Conservation (phyloP, 1,284 basidiomycete genomes). For the Austroboletus novae-zelandiae region DNA sequence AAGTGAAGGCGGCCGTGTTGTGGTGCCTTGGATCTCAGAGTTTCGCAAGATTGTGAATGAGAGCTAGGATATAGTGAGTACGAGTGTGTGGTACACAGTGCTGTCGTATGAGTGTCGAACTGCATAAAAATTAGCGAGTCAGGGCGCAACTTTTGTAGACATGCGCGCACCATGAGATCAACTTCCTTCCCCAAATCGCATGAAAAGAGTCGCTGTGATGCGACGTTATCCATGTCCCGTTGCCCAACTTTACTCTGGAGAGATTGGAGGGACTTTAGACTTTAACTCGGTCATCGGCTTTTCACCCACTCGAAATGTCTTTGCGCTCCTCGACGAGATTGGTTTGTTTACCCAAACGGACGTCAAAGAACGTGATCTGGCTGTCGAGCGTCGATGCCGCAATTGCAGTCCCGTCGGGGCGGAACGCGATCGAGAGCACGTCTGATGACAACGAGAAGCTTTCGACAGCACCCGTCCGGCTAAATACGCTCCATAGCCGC, state of each 20-base stretch:
- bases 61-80: too few relatives aligned
- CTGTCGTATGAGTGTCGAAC: too few relatives aligned
- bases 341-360: conserved; percentile 80
- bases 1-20: conserved; percentile 38
- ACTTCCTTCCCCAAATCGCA: too few relatives aligned
- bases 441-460: conserved; percentile 84
- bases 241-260: too few relatives aligned
- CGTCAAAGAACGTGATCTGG: conserved; percentile 90
- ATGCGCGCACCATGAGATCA: too few relatives aligned
- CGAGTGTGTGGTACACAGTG: too few relatives aligned
- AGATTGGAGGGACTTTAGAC: too few relatives aligned
- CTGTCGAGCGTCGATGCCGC: conserved; percentile 91
- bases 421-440: conserved; percentile 85
- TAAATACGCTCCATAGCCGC: conserved; percentile 94
- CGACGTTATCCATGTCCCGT: too few relatives aligned
- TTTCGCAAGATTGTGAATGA: too few relatives aligned
- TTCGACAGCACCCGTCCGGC: conserved; percentile 86
- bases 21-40: conserved; percentile 33
- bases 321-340: conserved; percentile 90
- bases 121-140: too few relatives aligned
- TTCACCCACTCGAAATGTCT: conserved; percentile 92
- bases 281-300: conserved; percentile 85
- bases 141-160: too few relatives aligned
- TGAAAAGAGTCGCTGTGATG: too few relatives aligned
- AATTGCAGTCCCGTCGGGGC: conserved; percentile 92